Base-by-base conservation (phyloP, 1,139 yeast species). In the Pichia sp. region DNA sequence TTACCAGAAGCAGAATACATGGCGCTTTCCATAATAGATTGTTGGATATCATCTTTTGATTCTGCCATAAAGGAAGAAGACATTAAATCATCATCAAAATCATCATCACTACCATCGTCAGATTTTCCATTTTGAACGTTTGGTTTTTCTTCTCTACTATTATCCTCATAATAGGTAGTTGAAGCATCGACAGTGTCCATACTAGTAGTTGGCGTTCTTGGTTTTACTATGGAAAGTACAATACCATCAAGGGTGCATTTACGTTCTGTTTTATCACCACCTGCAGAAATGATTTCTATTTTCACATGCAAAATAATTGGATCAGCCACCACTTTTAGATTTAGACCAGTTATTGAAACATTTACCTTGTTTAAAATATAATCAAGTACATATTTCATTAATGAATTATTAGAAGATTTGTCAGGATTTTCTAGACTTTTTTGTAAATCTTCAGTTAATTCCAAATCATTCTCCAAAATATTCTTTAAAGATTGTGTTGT, bases 301-400 rank as follows among this genome's bases (percentile, higher is more conserved):
- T 63, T 62, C 3, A 78, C 42, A 37, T 70, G 65, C 29, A 78
- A 27, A 15, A 63, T 73, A 56, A 52, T 68, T 53, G 60, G 71
- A 49, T 78, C 85, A 18, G 78, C 62, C 0, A 80, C 63, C 2
- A 80, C 49, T 36, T 74, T 72, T 21, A 81, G 54, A 11, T 59
- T 63, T 13, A 79, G 54, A 45, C 72, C 63, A 4, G 55, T 55
- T 6, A 82, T 55, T 18, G 62, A 68, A 6, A 81, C 66, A 40
- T 66, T 74, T 11, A 84, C 60, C 52, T 81, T 74, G 52, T 83
- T 76, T 13, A 84, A 57, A 0, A 89, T 88, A 48, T 80, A 68
- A 46, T 82, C 91, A 1, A 78, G 82, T 0, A 88, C 82, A 43
- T 64, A 68, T 13, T 76, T 65, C 72, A 81, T 72, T 45, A 83